These are phyloP conservation scores for Xylariaceae sp. DNA, from an alignment of 2,329 filamentous ascomycete species.

Conservation along the genomic window DNA sequence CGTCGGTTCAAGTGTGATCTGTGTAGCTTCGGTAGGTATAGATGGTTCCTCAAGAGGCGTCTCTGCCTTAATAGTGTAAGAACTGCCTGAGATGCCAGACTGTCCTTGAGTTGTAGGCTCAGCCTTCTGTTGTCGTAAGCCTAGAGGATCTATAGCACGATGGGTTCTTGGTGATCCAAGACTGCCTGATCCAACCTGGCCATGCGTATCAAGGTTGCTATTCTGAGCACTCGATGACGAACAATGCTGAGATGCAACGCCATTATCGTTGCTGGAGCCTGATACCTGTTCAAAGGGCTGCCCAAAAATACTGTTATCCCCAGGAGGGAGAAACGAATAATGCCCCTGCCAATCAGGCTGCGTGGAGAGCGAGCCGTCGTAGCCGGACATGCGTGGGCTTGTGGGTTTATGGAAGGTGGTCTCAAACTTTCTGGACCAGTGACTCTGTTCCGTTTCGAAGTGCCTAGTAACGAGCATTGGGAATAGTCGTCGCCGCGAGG, in stretches of 20 bases:
- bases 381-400: constrained; percentile 54
- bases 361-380: constrained; percentile 47
- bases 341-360: constrained; percentile 54
- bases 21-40: constrained; percentile 37
- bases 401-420: constrained; percentile 41
- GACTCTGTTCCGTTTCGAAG: constrained; percentile 48
- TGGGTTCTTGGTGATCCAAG: constrained; percentile 33
- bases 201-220: constrained; percentile 56
- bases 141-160: constrained; percentile 38
- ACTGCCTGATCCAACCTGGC: constrained; percentile 44
- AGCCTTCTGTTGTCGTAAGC: constrained; percentile 38
- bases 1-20: constrained; percentile 38
- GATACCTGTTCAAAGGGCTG: constrained; percentile 41
- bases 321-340: constrained; percentile 46
- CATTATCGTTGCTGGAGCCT: constrained; percentile 33
- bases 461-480: constrained; percentile 55
- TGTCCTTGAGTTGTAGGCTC: constrained; percentile 37
- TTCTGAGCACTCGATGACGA: constrained; percentile 33
- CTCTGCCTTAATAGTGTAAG: constrained; percentile 37
- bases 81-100: constrained; percentile 30
- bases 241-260: constrained; percentile 34
- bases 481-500: constrained; percentile 27
- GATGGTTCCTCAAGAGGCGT: constrained; percentile 37
- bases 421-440: constrained; percentile 52
- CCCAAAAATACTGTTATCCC: constrained; percentile 42